Conservation (phyloP, 164 flowering plant genomes). For the Chloranthus sessilifolius region DNA sequence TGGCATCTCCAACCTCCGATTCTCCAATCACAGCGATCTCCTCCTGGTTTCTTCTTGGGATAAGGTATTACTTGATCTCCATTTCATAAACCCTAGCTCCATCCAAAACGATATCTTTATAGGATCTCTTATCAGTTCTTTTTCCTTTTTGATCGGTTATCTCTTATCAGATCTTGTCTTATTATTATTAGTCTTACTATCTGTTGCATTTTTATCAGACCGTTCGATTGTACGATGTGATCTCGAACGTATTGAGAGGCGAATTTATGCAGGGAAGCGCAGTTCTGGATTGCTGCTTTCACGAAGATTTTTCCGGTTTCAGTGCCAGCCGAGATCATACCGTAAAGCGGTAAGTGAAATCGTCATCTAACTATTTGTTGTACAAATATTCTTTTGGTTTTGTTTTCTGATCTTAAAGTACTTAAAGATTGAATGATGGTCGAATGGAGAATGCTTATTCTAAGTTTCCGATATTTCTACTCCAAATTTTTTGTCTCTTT, state of each 20-base stretch:
- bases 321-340: slow-evolving; percentile 76
- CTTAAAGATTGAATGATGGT: too few species aligned
- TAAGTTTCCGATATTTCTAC: too few species aligned
- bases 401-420: background rate
- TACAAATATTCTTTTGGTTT: too few species aligned
- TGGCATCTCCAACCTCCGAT: slow-evolving; percentile 87
- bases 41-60: slow-evolving; percentile 99
- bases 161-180: background rate
- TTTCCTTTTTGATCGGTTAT: too few species aligned
- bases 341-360: slow-evolving; percentile 62
- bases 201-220: slow-evolving; percentile 31
- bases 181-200: background rate
- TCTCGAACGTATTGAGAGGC: slow-evolving; percentile 67
- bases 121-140: background rate
- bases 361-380: background rate
- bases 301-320: slow-evolving; percentile 93
- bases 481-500: too few species aligned
- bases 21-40: slow-evolving; percentile 92
- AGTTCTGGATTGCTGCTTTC: slow-evolving; percentile 96
- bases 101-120: too few species aligned
- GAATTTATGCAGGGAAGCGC: slow-evolving; percentile 90
- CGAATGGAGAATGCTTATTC: too few species aligned
- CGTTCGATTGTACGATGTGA: slow-evolving; percentile 88
- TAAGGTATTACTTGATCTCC: slow-evolving; percentile 36
- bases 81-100: background rate